A percentile compares a stretch with the other conserved stretches of the same genome.
Evolutionary conservation across 352 stramenopile species (phyloP).

Genomic region (Globisporangium spinosum): DNA sequence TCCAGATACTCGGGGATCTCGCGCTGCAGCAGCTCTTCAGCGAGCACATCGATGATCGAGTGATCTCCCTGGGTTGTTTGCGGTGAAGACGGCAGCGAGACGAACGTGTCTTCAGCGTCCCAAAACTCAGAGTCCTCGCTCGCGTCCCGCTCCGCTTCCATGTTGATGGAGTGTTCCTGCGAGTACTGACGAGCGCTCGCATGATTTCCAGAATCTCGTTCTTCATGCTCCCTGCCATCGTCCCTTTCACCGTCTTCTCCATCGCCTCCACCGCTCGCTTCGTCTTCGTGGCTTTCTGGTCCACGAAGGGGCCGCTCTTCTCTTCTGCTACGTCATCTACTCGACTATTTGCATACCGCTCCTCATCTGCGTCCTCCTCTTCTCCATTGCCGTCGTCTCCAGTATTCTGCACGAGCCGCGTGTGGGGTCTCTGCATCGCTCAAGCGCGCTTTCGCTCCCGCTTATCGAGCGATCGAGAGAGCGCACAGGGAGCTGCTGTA

Average conservation of each 20-base stretch:
- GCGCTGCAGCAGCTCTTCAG: conserved; percentile 34
- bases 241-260: neutral
- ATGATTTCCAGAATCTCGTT: neutral
- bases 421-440: no score
- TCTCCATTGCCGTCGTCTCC: no score
- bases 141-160: conserved; percentile 11
- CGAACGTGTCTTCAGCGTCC: conserved; percentile 23
- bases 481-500: neutral
- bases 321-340: neutral
- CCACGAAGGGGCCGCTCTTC: neutral
- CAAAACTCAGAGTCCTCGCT: conserved; percentile 31
- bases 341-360: neutral
- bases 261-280: neutral
- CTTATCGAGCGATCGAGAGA: neutral
- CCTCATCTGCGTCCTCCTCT: neutral
- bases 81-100: conserved; percentile 1
- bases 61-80: conserved; percentile 18
- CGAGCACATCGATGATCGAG: conserved; percentile 53
- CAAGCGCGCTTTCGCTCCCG: neutral
- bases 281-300: neutral
- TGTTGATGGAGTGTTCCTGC: neutral
- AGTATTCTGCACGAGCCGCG: no score
- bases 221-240: neutral
- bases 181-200: neutral
- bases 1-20: conserved; percentile 58